These are phyloP conservation scores for Sanghuangporus baumii DNA, from an alignment of 1,284 basidiomycete genomes.

Conservation along the genomic window DNA sequence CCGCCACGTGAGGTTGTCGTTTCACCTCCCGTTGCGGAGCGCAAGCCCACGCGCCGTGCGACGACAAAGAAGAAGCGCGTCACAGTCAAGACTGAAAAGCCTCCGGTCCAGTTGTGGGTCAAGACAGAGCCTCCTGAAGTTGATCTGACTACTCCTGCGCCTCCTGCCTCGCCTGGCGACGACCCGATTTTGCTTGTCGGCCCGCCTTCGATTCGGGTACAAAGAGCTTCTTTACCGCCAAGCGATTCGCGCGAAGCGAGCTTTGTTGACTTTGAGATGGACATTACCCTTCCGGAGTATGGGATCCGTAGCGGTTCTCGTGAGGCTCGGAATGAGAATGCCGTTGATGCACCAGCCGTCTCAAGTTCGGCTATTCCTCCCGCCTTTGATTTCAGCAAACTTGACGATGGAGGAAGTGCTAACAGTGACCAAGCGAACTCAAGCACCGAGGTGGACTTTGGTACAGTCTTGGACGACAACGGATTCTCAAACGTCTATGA, in stretches of 20 bases:
- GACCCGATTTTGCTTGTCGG: constrained; percentile 63
- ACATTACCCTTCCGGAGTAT: constrained; percentile 16
- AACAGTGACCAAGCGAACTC: constrained; percentile 30
- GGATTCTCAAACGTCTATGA: constrained; percentile 16
- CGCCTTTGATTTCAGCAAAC: constrained; percentile 25
- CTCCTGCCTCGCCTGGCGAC: constrained; percentile 66
- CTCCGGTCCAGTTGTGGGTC: constrained; percentile 30
- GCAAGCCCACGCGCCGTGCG: constrained; percentile 25
- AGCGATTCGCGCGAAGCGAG: not conserved
- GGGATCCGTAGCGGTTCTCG: not conserved
- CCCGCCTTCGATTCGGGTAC: constrained; percentile 21
- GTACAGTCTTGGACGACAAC: not conserved
- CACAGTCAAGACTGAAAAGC: constrained; percentile 24
- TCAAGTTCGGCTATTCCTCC: constrained; percentile 26
- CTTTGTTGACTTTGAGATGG: constrained; percentile 18
- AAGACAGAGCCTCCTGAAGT: constrained; percentile 64
- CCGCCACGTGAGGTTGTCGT: constrained; percentile 58
- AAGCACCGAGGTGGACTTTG: constrained; percentile 13
- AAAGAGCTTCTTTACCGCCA: constrained; percentile 12
- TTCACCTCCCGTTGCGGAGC: constrained; percentile 31
- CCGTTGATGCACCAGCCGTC: not conserved
- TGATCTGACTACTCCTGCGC: constrained; percentile 49
- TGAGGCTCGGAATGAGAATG: constrained; percentile 11
- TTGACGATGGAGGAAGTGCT: not conserved
- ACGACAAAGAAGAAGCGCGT: constrained; percentile 22